phyloP scores from a whole-genome alignment of 495 filamentous ascomycete genomes.

The Penicillium bovifimosum region DNA sequence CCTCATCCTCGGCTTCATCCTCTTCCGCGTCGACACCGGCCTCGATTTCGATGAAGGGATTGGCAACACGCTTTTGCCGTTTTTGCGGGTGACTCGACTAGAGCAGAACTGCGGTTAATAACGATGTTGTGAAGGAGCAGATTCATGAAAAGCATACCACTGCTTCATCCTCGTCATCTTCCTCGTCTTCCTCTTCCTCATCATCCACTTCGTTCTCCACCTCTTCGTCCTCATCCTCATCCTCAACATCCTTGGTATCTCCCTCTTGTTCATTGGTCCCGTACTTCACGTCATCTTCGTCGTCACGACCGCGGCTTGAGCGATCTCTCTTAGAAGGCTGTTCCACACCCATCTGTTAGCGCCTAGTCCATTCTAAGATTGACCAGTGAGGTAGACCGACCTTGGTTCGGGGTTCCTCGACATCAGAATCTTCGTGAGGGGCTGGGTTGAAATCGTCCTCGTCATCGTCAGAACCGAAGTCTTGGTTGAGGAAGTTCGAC shows the following conservation, averaged over 20 bases:
- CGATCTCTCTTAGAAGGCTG: slow-evolving; percentile 43
- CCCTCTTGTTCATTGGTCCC: slow-evolving; percentile 49
- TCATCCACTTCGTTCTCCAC: slow-evolving; percentile 30
- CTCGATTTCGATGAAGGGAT: slow-evolving; percentile 89
- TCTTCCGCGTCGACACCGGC: slow-evolving; percentile 96
- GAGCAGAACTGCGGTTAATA: slow-evolving; percentile 7
- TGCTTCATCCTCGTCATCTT: slow-evolving; percentile 22
- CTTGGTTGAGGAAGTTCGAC: slow-evolving; percentile 50
- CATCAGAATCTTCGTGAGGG: slow-evolving; percentile 61
- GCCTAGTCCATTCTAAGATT: background rate
- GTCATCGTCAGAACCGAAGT: slow-evolving; percentile 69
- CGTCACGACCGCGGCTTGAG: slow-evolving; percentile 31
- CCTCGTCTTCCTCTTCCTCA: slow-evolving; percentile 43
- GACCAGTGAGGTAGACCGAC: slow-evolving; percentile 25
- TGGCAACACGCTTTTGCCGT: slow-evolving; percentile 63
- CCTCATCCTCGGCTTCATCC: slow-evolving; percentile 86
- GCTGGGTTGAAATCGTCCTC: slow-evolving; percentile 79
- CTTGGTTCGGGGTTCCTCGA: slow-evolving; percentile 47
- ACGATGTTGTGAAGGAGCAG: slow-evolving; percentile 10
- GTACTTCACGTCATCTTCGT: slow-evolving; percentile 40
- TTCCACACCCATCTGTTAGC: slow-evolving; percentile 16
- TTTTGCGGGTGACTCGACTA: slow-evolving; percentile 69
- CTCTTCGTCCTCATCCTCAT: slow-evolving; percentile 51
- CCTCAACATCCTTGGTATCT: slow-evolving; percentile 44
- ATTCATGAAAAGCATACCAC: slow-evolving; percentile 21